These are phyloP conservation scores for Phalaenopsis aphrodite DNA, from an alignment of 106 monocot species.

Conservation along the genomic window DNA sequence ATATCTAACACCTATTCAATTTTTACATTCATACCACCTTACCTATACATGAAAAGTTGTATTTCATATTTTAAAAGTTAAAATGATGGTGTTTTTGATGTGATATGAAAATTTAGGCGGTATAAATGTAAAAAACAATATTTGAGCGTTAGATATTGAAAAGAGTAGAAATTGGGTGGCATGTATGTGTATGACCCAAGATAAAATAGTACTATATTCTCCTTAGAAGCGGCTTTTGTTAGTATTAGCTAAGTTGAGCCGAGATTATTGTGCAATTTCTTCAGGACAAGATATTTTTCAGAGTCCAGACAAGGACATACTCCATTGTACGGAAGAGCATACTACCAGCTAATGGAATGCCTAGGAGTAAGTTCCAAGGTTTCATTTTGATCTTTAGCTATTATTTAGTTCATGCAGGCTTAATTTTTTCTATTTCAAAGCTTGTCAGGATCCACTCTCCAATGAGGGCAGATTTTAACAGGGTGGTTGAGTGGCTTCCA, in stretches of 20 bases:
- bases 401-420: background rate
- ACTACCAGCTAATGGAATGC: constrained; percentile 99
- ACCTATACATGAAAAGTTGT: too few species aligned
- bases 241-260: background rate
- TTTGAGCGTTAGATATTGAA: too few species aligned
- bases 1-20: too few species aligned
- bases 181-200: too few species aligned
- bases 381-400: background rate
- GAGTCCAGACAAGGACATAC: constrained; percentile 96
- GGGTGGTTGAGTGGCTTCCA: constrained; percentile 58
- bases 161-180: too few species aligned
- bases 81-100: too few species aligned
- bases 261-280: constrained; percentile 11
- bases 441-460: constrained; percentile 97
- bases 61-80: too few species aligned
- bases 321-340: constrained; percentile 89
- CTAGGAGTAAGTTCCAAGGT: constrained; percentile 50
- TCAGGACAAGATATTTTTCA: constrained; percentile 97
- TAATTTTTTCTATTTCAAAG: constrained; percentile 19
- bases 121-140: too few species aligned
- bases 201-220: background rate
- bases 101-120: too few species aligned
- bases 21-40: too few species aligned
- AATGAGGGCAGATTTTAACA: constrained; percentile 56
- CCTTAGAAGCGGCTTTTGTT: background rate